These are phyloP conservation scores for Boletus fagicola DNA, from an alignment of 768 basidiomycete species.

Conservation along the genomic window DNA sequence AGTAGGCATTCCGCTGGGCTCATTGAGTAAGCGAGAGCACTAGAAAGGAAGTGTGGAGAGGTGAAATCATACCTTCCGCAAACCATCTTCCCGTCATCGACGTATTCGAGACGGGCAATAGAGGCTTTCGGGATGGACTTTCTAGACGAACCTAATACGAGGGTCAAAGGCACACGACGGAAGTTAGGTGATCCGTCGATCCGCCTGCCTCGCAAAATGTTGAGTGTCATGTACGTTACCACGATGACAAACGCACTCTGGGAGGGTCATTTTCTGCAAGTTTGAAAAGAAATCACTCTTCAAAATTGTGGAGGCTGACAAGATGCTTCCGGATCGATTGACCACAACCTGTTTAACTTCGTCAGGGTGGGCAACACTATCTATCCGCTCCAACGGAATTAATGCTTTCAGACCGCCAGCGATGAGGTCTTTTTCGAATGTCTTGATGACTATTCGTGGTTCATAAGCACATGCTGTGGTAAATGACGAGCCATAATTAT, in stretches of 20 bases:
- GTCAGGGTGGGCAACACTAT: conserved; percentile 80
- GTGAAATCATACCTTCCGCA: conserved; percentile 63
- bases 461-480: background rate
- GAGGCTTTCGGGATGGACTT: conserved; percentile 32
- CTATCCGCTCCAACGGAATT: conserved; percentile 76
- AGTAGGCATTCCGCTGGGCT: conserved; percentile 86
- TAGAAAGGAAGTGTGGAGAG: background rate
- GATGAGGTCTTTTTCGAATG: conserved; percentile 88
- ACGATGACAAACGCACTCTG: conserved; percentile 59
- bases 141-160: conserved; percentile 32
- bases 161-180: conserved; percentile 70
- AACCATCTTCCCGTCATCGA: conserved; percentile 56
- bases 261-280: conserved; percentile 93
- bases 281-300: conserved; percentile 95
- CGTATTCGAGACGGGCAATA: conserved; percentile 35
- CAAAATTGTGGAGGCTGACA: conserved; percentile 89
- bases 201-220: conserved; percentile 44
- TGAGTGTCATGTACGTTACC: conserved; percentile 2
- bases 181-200: conserved; percentile 96
- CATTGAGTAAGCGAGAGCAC: conserved; percentile 23
- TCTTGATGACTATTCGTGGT: conserved; percentile 74
- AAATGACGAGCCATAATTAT: conserved; percentile 7
- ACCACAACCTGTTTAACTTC: conserved; percentile 87
- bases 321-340: conserved; percentile 78
- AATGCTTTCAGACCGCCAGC: conserved; percentile 76